Percentiles rank a stretch among this genome's conserved stretches.
phyloP scores from a whole-genome alignment of 768 basidiomycete genomes.

The Kwoniella pini region DNA sequence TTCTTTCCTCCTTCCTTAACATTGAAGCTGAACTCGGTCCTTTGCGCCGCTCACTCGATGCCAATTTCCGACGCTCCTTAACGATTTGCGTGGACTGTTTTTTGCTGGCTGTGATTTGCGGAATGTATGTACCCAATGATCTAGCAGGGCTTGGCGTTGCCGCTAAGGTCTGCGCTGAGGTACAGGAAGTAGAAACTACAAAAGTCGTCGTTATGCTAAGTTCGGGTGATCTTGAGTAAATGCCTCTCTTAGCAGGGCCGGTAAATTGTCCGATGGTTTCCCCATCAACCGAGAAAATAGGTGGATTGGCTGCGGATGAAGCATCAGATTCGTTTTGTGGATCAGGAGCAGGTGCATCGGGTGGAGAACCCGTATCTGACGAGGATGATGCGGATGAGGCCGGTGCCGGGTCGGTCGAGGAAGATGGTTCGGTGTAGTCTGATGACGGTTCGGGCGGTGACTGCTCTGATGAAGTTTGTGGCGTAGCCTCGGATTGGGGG shows the following conservation, averaged over 20 bases:
- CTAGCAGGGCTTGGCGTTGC: no score
- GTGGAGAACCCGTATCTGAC: background rate
- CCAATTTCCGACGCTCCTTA: no score
- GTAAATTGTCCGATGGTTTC: constrained; percentile 14
- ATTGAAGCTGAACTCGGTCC: no score
- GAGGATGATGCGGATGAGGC: background rate
- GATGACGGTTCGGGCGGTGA: background rate
- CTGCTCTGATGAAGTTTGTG: background rate
- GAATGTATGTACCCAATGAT: no score
- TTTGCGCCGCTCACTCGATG: no score
- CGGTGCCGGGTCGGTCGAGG: background rate
- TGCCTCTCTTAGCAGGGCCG: background rate
- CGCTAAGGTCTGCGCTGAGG: no score
- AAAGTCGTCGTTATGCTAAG: background rate
- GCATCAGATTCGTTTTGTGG: background rate
- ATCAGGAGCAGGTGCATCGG: background rate
- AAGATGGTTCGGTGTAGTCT: no score
- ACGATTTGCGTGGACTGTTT: no score
- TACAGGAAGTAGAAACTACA: no score
- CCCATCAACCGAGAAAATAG: constrained; percentile 12
- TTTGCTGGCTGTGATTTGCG: no score
- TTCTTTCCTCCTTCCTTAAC: no score
- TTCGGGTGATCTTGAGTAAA: background rate
- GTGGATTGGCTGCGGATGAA: background rate
- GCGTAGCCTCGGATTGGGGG: no score